phyloP scores from a whole-genome alignment of 2,329 filamentous ascomycete species.

The Botryotinia globosa region DNA sequence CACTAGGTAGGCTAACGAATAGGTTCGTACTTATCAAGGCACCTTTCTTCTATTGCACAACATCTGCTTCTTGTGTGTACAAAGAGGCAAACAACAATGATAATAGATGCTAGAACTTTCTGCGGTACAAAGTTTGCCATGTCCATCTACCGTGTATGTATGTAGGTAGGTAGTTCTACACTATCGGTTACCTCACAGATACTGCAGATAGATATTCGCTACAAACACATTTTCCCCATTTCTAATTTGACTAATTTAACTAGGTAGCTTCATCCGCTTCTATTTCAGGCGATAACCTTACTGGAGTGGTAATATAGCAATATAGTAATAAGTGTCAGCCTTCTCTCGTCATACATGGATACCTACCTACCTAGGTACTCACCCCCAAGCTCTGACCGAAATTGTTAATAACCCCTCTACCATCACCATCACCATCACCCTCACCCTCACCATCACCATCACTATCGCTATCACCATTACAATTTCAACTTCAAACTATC shows the following conservation, averaged over 20 bases:
- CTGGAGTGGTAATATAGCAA: not conserved
- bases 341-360: conserved; percentile 6
- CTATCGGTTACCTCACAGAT: not conserved
- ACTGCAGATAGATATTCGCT: not conserved
- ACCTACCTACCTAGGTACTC: not conserved
- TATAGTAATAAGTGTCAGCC: not conserved
- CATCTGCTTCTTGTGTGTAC: not conserved
- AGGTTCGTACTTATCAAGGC: not conserved
- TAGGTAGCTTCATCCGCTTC: not conserved
- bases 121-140: conserved; percentile 1
- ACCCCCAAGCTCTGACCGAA: not conserved
- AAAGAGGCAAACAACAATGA: not conserved
- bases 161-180: too few species aligned
- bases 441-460: too few species aligned
- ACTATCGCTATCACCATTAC: not conserved
- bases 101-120: not conserved
- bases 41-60: not conserved
- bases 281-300: not conserved
- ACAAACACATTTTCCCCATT: not conserved
- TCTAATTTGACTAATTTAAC: not conserved
- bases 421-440: too few species aligned
- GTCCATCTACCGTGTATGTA: not conserved
- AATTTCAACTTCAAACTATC: not conserved
- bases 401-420: conserved; percentile 13
- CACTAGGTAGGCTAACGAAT: not conserved